phyloP scores from a whole-genome alignment of 2,329 filamentous ascomycete species.

The Fusarium decemcellulare region DNA sequence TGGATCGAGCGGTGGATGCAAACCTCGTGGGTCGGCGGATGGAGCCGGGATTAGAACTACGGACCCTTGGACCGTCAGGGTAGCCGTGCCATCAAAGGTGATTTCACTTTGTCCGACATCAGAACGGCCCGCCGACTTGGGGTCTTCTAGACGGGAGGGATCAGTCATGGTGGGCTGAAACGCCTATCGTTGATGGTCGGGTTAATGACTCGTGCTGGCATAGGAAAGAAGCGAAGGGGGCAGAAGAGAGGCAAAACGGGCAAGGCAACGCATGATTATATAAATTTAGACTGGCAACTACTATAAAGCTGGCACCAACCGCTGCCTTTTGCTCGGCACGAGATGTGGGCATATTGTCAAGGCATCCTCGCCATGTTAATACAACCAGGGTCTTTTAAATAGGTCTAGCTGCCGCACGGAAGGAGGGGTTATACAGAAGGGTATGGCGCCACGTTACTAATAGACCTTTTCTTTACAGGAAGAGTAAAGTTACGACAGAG shows the following conservation, averaged over 20 bases:
- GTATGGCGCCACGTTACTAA: not conserved
- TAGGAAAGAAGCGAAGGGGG: not conserved
- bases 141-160: not conserved
- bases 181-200: not conserved
- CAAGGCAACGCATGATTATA: not conserved
- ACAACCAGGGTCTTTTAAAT: not conserved
- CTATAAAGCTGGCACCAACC: not conserved
- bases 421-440: no score
- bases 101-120: not conserved
- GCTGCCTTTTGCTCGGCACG: not conserved
- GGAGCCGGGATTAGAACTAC: constrained; percentile 44
- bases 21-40: constrained; percentile 41
- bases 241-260: not conserved
- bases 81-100: constrained; percentile 11
- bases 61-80: constrained; percentile 6
- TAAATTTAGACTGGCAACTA: not conserved
- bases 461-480: not conserved
- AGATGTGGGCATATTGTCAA: not conserved
- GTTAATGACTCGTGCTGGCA: not conserved
- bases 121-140: not conserved
- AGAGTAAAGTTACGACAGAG: not conserved
- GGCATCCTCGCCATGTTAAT: not conserved
- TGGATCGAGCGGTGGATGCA: not conserved
- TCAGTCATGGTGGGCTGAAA: not conserved
- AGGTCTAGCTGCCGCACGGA: not conserved